Conservation (phyloP, 139 green algal genomes). For the Coelastrella sp. region DNA sequence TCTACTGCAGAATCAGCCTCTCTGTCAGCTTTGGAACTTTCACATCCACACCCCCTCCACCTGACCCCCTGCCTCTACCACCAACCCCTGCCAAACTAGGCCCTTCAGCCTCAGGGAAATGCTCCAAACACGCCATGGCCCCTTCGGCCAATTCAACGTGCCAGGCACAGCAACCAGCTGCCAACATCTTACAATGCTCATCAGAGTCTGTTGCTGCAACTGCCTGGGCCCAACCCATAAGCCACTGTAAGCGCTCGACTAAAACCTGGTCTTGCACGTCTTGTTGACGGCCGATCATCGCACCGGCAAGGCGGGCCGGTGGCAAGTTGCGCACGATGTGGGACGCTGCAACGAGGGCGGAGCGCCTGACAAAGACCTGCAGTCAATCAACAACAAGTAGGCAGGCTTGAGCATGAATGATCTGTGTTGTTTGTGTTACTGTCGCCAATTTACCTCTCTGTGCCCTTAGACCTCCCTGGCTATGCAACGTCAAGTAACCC, state of each 20-base stretch:
- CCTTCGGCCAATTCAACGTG: slow-evolving; percentile 48
- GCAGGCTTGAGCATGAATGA: not conserved
- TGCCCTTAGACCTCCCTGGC: slow-evolving; percentile 52
- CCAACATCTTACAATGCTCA: slow-evolving; percentile 56
- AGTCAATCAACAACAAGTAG: not conserved
- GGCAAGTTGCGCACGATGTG: slow-evolving; percentile 69
- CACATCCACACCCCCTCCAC: not conserved
- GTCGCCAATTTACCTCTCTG: not conserved
- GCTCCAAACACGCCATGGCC: slow-evolving; percentile 42
- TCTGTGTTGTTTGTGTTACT: not conserved
- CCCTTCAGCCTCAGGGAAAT: slow-evolving; percentile 25
- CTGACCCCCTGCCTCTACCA: not conserved
- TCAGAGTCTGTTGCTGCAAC: slow-evolving; percentile 58
- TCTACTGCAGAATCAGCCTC: slow-evolving; percentile 10
- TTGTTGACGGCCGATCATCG: slow-evolving; percentile 48
- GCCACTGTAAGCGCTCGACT: slow-evolving; percentile 69
- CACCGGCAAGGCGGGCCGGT: slow-evolving; percentile 61
- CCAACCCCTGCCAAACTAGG: not conserved
- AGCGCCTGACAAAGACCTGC: slow-evolving; percentile 79
- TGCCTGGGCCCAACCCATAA: slow-evolving; percentile 54
- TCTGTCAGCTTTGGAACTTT: slow-evolving; percentile 11
- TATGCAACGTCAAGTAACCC: slow-evolving; percentile 80
- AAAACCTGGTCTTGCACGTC: slow-evolving; percentile 50
- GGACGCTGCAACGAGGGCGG: slow-evolving; percentile 71
- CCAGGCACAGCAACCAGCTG: slow-evolving; percentile 53